Evolutionary conservation across 345 rosid genomes (phyloP).

Genomic region (Clarkia xantiana): DNA sequence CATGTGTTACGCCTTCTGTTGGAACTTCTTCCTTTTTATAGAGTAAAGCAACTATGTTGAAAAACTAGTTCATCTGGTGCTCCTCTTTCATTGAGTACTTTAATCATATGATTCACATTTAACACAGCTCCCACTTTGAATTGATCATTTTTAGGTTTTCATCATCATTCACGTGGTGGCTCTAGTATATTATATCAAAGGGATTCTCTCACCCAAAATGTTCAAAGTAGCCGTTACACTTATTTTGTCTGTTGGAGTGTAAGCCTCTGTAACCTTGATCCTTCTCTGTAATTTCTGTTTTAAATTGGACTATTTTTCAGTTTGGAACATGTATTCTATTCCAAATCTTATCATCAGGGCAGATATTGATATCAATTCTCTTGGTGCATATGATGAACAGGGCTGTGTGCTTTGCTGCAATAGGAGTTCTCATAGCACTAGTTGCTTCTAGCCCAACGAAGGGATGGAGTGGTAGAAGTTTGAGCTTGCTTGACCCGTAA

Average conservation of each 20-base stretch:
- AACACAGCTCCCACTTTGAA: background rate
- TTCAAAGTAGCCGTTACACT: slow-evolving; percentile 89
- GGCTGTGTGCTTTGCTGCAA: slow-evolving; percentile 53
- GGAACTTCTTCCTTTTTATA: no score
- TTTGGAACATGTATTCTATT: background rate
- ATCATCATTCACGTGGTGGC: slow-evolving; percentile 85
- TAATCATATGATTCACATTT: no score
- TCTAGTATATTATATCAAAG: slow-evolving; percentile 72
- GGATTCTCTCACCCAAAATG: slow-evolving; percentile 79
- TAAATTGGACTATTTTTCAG: no score
- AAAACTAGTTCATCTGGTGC: no score
- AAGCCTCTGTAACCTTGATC: slow-evolving; percentile 27
- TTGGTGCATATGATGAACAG: slow-evolving; percentile 32
- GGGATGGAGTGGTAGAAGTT: slow-evolving; percentile 99
- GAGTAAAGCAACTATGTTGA: no score
- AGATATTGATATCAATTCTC: slow-evolving; percentile 41
- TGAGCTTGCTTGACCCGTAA: slow-evolving; percentile 98
- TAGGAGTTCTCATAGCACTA: slow-evolving; percentile 77
- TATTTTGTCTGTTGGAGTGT: slow-evolving; percentile 86
- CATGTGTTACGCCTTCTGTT: no score
- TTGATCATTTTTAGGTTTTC: slow-evolving; percentile 47
- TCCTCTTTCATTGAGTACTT: no score
- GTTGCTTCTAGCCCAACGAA: slow-evolving; percentile 98
- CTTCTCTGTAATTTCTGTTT: background rate
- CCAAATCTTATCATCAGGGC: background rate